A percentile compares a stretch with the other conserved stretches of the same genome.
These are phyloP conservation scores for Cichorium intybus DNA, from an alignment of 140 eudicot species.

Conservation along the genomic window DNA sequence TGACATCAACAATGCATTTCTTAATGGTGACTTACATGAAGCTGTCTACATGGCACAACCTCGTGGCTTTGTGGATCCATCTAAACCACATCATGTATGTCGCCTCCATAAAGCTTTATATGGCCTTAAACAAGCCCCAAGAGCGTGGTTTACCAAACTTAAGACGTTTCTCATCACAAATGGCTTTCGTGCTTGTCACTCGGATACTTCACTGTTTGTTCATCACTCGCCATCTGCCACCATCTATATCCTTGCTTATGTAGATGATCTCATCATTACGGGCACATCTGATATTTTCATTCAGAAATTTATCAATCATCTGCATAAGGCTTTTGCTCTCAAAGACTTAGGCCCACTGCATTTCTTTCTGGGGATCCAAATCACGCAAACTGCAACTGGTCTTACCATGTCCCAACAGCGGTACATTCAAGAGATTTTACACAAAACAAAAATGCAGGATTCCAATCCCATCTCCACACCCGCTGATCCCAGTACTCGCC, in stretches of 20 bases:
- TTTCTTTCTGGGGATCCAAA: constrained; percentile 2
- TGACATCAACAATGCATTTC: not conserved
- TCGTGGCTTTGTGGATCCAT: not conserved
- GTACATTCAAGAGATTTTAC: not conserved
- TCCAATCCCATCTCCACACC: not conserved
- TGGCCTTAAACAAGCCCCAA: not conserved
- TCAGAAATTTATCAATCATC: not conserved
- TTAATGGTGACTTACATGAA: not conserved
- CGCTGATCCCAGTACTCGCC: not conserved
- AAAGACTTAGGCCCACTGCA: not conserved
- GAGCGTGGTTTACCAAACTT: not conserved
- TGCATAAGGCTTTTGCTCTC: not conserved
- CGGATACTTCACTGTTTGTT: not conserved
- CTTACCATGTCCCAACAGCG: not conserved
- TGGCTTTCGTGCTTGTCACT: not conserved
- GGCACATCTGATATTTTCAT: not conserved
- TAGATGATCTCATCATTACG: not conserved
- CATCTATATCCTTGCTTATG: not conserved
- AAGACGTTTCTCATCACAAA: not conserved
- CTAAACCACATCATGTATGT: not conserved
- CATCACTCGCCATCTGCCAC: not conserved
- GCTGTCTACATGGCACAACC: not conserved
- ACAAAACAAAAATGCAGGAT: not conserved
- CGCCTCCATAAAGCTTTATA: not conserved
- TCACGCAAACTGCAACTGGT: not conserved